Evolutionary conservation across 352 stramenopile species (phyloP), one percentile per base, ranked within the genome.

Genomic region (Phytopythium delawarense): DNA sequence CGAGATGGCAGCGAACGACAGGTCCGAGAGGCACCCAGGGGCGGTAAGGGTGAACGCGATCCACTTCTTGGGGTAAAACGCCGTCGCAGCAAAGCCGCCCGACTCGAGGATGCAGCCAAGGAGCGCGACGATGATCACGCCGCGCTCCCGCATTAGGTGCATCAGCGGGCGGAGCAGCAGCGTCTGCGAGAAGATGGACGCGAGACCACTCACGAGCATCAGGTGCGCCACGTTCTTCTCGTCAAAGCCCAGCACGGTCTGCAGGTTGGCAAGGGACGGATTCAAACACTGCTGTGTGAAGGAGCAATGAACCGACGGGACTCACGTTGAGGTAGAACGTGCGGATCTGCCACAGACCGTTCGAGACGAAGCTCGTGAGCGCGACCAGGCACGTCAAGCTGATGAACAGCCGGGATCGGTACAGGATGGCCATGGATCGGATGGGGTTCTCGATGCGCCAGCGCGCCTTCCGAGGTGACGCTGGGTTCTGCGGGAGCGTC

Each of bases 251-350:
- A 91, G 69, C 2, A 84, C 69, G 20, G 75, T 91, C 79, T 88
- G 48, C 48, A 46, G 32, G 51, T 2, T 20, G 63, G 9, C 49
- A 58, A 7, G 61, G 35, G 32, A 5, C 30, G 56, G 21, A 54
- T 20, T 54, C 12, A 64, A 6, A 53, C 32, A 11, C 45, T 1
- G 30, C 4, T 23, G 34, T 18, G 34, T 59, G 2, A 34, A 37
- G 2, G 23, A 23, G 20, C 28, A 35, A n/a, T 16, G 46, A 52
- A 13, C 50, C 12, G 9, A 0, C 37, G 20, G 16, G 4, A 59
- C 69, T 61, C 52, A 86, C 79, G 54, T 93, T 93, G 16, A 93
- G 69, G 63, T 81, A 91, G 68, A 89, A 93, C 21, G 79, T 71
- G 32, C 76, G 77, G 52, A 89, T 89, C 53, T 89, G 79, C 42